Percentiles rank a stretch among this genome's conserved stretches.
Conservation (phyloP, 495 filamentous ascomycete genomes). For the Acidomyces sp. region DNA sequence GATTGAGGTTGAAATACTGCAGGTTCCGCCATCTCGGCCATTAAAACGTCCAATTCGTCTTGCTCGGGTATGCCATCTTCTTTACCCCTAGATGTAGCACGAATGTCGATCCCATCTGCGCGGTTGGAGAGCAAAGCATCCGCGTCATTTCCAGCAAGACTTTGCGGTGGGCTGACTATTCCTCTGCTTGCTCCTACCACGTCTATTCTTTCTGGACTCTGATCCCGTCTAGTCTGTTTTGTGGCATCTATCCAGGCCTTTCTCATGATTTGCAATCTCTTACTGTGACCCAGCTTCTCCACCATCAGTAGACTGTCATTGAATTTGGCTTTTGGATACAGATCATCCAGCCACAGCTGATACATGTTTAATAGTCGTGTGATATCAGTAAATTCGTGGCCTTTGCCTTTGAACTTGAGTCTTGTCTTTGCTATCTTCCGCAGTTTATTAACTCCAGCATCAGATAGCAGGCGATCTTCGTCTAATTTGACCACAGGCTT, state of each 20-base stretch:
- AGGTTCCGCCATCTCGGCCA: conserved; percentile 14
- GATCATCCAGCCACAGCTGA: conserved; percentile 91
- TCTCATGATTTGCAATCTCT: conserved; percentile 55
- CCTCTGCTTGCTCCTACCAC: conserved; percentile 11
- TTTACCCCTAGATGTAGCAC: not conserved
- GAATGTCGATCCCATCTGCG: too few relatives aligned
- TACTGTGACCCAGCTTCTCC: conserved; percentile 83
- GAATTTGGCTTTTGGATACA: conserved; percentile 91
- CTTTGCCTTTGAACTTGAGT: conserved; percentile 80
- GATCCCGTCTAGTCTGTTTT: conserved; percentile 25
- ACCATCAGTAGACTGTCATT: conserved; percentile 80
- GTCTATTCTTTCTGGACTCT: conserved; percentile 4
- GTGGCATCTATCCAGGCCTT: conserved; percentile 80
- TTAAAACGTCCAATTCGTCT: conserved; percentile 23
- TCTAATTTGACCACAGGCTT: conserved; percentile 74
- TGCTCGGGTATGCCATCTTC: conserved; percentile 7
- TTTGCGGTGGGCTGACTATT: not conserved
- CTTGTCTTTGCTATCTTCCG: conserved; percentile 54
- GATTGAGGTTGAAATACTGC: not conserved
- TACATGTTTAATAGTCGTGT: conserved; percentile 76
- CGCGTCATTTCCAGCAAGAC: not conserved
- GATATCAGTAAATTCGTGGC: conserved; percentile 87
- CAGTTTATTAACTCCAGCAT: conserved; percentile 71
- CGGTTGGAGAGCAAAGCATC: not conserved
- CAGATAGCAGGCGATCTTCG: conserved; percentile 62